phyloP scores from a whole-genome alignment of 2,329 filamentous ascomycete species.

The Arthroderma sp. region DNA sequence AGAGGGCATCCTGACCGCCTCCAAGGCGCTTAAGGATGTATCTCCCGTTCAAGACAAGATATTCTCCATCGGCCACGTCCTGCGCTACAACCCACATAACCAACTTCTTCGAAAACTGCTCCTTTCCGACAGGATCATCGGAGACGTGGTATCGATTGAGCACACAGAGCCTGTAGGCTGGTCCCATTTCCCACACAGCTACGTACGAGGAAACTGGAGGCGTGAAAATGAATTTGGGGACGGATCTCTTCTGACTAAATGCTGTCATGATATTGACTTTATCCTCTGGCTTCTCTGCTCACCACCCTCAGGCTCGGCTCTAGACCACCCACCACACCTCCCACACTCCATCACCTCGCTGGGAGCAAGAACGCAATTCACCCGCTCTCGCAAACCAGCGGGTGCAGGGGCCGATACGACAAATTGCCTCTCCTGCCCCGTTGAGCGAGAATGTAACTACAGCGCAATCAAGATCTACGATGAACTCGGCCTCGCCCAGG shows the following conservation, averaged over 20 bases:
- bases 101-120: slow-evolving; percentile 68
- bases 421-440: slow-evolving; percentile 72
- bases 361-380: slow-evolving; percentile 68
- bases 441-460: slow-evolving; percentile 65
- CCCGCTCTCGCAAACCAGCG: slow-evolving; percentile 58
- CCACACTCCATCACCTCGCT: slow-evolving; percentile 63
- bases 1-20: slow-evolving; percentile 64
- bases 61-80: slow-evolving; percentile 86
- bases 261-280: slow-evolving; percentile 90
- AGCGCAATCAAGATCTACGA: slow-evolving; percentile 75
- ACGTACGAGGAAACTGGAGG: slow-evolving; percentile 87
- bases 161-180: slow-evolving; percentile 91
- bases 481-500: slow-evolving; percentile 51
- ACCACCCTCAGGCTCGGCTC: slow-evolving; percentile 38
- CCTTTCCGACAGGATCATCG: slow-evolving; percentile 60
- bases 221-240: slow-evolving; percentile 60
- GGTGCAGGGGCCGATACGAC: slow-evolving; percentile 57
- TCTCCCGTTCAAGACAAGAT: slow-evolving; percentile 32
- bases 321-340: slow-evolving; percentile 47
- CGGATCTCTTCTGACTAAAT: slow-evolving; percentile 76
- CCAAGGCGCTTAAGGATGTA: slow-evolving; percentile 18
- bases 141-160: slow-evolving; percentile 71
- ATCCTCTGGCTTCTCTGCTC: slow-evolving; percentile 82
- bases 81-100: slow-evolving; percentile 89
- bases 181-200: slow-evolving; percentile 90